Evolutionary conservation across 306 rosid genomes (phyloP).

Genomic region (Castanopsis chinensis): DNA sequence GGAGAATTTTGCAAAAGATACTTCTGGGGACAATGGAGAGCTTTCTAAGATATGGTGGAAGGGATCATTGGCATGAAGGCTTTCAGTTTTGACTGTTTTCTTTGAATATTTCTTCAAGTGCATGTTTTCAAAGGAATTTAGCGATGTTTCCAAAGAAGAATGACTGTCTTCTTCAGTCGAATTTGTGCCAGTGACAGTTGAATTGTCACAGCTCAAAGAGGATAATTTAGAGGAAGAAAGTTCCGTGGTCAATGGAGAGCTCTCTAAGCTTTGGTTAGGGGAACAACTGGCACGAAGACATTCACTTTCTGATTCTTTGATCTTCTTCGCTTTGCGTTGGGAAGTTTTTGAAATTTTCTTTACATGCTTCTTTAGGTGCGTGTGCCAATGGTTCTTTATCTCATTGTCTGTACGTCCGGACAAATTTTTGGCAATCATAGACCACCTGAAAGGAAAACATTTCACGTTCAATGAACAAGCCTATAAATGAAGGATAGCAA

Average conservation of each 20-base stretch:
- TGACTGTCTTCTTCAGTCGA: too few species aligned
- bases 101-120: background rate
- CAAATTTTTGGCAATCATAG: slow-evolving; percentile 49
- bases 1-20: slow-evolving; percentile 10
- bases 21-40: slow-evolving; percentile 25
- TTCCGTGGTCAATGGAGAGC: slow-evolving; percentile 28
- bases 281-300: background rate
- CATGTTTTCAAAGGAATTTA: too few species aligned
- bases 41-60: slow-evolving; percentile 35
- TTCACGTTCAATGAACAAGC: too few species aligned
- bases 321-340: background rate
- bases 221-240: slow-evolving; percentile 10
- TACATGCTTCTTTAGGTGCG: slow-evolving; percentile 40
- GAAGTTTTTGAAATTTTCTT: background rate
- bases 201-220: slow-evolving; percentile 15
- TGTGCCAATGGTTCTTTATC: slow-evolving; percentile 68
- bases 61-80: background rate
- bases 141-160: background rate
- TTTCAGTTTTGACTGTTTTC: slow-evolving; percentile 6
- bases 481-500: too few species aligned
- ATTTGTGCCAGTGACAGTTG: background rate
- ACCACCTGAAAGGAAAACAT: slow-evolving; percentile 43
- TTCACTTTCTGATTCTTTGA: slow-evolving; percentile 13
- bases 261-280: slow-evolving; percentile 30
- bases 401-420: slow-evolving; percentile 72